Base-by-base conservation (phyloP, 352 stramenopile genomes). In the Phytophthora fragariae region DNA sequence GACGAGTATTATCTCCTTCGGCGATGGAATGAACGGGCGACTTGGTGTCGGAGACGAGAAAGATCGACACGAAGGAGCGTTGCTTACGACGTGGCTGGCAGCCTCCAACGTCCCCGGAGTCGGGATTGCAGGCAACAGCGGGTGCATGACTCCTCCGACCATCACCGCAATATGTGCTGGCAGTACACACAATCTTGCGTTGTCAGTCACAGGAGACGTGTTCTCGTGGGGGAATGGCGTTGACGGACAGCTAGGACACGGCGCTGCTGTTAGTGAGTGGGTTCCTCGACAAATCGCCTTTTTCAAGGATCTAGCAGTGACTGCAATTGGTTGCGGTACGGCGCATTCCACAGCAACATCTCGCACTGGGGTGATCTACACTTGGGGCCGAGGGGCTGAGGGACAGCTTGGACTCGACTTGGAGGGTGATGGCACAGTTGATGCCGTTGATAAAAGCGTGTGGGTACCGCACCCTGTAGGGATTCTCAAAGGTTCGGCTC, bases 151-250 rank as follows among this genome's bases (percentile, higher is more conserved):
- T 33, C 61, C 79, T 19, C 81, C 83, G 2, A 77, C 50, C 2
- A 84, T 94, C 62, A 62, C 54, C 14, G 70, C 67, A 21, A 77
- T 94, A 15, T 75, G 75, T 15, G 82, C 85, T 35, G 87, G 85
- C 9, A 66, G 41, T 17, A 73, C 76, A 12, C 87, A 92, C 63
- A 94, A 81, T 39, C 59, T 84, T 1, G 87, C 87, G 0, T 46
- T 92, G 0, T 81, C 85, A 24, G 62, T 73, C 2, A 72, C 79
- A 0, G 87, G 86, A 6, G 79, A 91, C 44, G 64, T 92, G 1
- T 92, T 90, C 47, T 90, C 85, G 37, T 94, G 87, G 87, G 85
- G 87, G 5, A 85, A 82, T 27, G 83, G 84, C 0, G 70, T 81
- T 0, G 77, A 92, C 31, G 85, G 87, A 9, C 87, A 92, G 52